Percentiles rank a stretch among this genome's conserved stretches.
Evolutionary conservation across 768 basidiomycete species (phyloP).

Genomic region (Russula virescens): DNA sequence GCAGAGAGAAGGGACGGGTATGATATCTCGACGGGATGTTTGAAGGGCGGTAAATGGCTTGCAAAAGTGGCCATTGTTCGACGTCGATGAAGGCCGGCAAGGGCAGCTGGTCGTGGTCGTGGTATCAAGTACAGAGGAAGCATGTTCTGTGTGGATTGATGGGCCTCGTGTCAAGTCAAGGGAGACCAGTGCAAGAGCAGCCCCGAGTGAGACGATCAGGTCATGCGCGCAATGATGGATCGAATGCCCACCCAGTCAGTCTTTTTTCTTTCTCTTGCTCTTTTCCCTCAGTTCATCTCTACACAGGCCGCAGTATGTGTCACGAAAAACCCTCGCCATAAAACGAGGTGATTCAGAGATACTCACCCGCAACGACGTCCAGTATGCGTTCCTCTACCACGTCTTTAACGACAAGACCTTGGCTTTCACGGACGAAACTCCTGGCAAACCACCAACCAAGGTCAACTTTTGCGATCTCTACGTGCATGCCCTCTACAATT

Average conservation of each 20-base stretch:
- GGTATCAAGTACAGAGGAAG: conserved; percentile 6
- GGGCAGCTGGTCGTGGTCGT: conserved; percentile 8
- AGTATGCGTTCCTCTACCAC: conserved; percentile 76
- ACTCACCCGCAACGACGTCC: conserved; percentile 76
- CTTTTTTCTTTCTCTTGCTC: neutral
- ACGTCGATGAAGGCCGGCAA: conserved; percentile 7
- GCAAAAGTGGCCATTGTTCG: conserved; percentile 13
- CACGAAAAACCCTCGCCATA: conserved; percentile 63
- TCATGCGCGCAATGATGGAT: conserved; percentile 18
- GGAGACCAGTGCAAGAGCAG: neutral
- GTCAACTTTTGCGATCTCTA: conserved; percentile 81
- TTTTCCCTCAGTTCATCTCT: conserved; percentile 44
- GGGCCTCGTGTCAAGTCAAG: conserved; percentile 11
- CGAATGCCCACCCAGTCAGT: conserved; percentile 24
- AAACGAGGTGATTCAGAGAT: conserved; percentile 81
- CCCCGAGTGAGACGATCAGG: neutral
- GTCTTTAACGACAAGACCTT: conserved; percentile 66
- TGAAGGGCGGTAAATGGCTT: conserved; percentile 34
- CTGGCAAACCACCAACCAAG: conserved; percentile 40
- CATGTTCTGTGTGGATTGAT: neutral
- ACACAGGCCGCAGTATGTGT: conserved; percentile 36
- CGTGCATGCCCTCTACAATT: conserved; percentile 72
- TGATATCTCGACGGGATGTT: conserved; percentile 51
- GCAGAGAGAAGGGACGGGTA: conserved; percentile 52
- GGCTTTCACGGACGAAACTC: conserved; percentile 66